Base-by-base conservation (phyloP, 208 protist species). In the Acanthamoeba healyi region DNA sequence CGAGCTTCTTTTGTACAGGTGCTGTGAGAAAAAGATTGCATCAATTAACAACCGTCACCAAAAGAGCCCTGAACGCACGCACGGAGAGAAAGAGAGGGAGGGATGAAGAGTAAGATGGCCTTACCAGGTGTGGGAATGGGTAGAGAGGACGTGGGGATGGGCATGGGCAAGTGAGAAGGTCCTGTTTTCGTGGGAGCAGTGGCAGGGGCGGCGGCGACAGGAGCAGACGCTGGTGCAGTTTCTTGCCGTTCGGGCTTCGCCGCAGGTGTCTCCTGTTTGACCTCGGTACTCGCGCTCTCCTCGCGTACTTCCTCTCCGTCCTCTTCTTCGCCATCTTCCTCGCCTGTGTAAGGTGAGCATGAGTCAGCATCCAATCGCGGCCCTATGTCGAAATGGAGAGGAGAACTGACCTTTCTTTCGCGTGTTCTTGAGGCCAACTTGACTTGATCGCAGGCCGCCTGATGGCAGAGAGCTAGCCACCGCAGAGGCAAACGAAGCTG, bases 311-410 rank as follows among this genome's bases (percentile, higher is more conserved):
- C 7, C 40, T 9, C 34, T 34, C 29, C 84, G 24, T 91, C 51
- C 44, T 91, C 84, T 9, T 6, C 44, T 24, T 91, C 84, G 32
- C 17, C 67, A 87, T 91, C 84, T 9, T 91, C 84, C 22, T 82
- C 84, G 32, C 7, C 77, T 86, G 77, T 12, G 61, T 5, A 70
- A 70, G 6, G 34, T 77, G 34, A 34, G 32, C 67, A 77, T 77
- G 32, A n/a, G 34, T 15, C 36, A 77, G 6, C 67, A 77, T 77
- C 67, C 6, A 6, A 6, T 40, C 67, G 14, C 34, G 17, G 6
- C 34, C 6, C 6, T 77, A 34, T n/a, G n/a, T n/a, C n/a, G n/a
- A n/a, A n/a, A n/a, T n/a, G n/a, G n/a, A 34, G 36, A 42, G 17
- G 32, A 17, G 32, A 77, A 22, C 67, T 22, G 32, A 34, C 34